Base-by-base conservation (phyloP, 2,329 filamentous ascomycete genomes). In the Diaporthe nobilis region DNA sequence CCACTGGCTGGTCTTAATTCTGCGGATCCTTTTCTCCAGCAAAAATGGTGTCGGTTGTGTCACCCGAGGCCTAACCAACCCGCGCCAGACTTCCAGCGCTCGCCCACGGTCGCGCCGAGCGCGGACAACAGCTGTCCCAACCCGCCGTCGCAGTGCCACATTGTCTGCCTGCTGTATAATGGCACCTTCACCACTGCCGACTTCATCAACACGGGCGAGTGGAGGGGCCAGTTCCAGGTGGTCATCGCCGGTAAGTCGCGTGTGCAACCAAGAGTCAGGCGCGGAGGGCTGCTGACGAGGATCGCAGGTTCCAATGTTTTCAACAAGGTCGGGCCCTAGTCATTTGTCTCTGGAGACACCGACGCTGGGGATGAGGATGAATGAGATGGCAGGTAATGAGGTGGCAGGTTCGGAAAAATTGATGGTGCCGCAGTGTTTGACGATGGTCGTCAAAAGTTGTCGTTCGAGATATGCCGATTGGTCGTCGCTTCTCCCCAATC, bases 221-320 rank as follows among this genome's bases (percentile, higher is more conserved):
- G 28, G 22, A 72, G 63, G 44, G 53, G 28, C 20, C 55, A 65
- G 3, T 74, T 71, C 47, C 20, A 65, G 47, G 57, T 71, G 8
- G 63, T 71, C 37, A 55, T 73, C 25, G 55, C 74, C 8, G 74
- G 71, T 65, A 12, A 71, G 74, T 73, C 31, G 12, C 20, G 22
- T 7, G 20, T 53, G 20, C 17, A 39, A 15, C 0, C 37, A 20
- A 28, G n/a, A 15, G 20, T 22, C 57, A 60, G 20, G 25, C 10
- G 7, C 10, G n/a, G n/a, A 10, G 31, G 25, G 8, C 12, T 51
- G 42, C 25, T 51, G 28, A 65, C 3, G 25, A 37, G 3, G 42
- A 34, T 2, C 17, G 7, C 17, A 72, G 67, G 67, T 17, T 75
- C 67, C 9, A 67, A 47, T 39, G n/a, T 75, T 9, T 67, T 65